phyloP scores from a whole-genome alignment of 192 early-diverging fungal genomes.

The Entomortierella chlamydospora region DNA sequence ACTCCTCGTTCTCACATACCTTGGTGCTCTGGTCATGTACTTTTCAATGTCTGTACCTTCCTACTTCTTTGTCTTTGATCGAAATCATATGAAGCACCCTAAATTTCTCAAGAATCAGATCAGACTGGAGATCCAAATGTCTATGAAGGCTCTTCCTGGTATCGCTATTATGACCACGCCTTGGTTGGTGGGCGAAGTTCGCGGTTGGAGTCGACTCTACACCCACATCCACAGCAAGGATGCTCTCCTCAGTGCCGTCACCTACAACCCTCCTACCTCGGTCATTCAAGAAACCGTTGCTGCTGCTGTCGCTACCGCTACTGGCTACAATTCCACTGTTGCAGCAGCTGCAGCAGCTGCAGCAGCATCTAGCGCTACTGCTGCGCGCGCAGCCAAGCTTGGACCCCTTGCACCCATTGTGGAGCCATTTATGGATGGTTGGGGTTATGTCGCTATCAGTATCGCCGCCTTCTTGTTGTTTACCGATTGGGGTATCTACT shows the following conservation, averaged over 20 bases:
- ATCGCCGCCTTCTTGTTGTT: constrained; percentile 86
- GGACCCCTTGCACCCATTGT: constrained; percentile 31
- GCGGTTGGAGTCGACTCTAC: constrained; percentile 90
- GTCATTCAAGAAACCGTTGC: constrained; percentile 43
- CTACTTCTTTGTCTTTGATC: constrained; percentile 91
- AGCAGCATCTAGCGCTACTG: constrained; percentile 6
- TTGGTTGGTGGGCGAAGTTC: constrained; percentile 92
- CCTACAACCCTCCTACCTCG: constrained; percentile 27
- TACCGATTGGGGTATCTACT: constrained; percentile 96
- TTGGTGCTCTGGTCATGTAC: constrained; percentile 87
- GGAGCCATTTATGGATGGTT: constrained; percentile 63
- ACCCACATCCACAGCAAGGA: constrained; percentile 58
- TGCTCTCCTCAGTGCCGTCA: constrained; percentile 5
- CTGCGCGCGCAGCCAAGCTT: constrained; percentile 24
- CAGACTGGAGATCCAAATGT: constrained; percentile 85
- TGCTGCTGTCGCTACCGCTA: constrained; percentile 21
- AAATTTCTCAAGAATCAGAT: constrained; percentile 94
- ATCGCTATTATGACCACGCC: constrained; percentile 89
- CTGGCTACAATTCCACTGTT: constrained; percentile 23
- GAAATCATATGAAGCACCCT: constrained; percentile 90
- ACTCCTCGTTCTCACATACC: constrained; percentile 75
- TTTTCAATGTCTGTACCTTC: constrained; percentile 79
- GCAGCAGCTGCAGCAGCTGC: constrained; percentile 18
- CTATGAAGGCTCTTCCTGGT: constrained; percentile 81
- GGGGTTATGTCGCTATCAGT: constrained; percentile 76